Percentiles rank a stretch among this genome's conserved stretches.
phyloP scores from a whole-genome alignment of 2,329 filamentous ascomycete species.

The Leptoxyphium fumago region DNA sequence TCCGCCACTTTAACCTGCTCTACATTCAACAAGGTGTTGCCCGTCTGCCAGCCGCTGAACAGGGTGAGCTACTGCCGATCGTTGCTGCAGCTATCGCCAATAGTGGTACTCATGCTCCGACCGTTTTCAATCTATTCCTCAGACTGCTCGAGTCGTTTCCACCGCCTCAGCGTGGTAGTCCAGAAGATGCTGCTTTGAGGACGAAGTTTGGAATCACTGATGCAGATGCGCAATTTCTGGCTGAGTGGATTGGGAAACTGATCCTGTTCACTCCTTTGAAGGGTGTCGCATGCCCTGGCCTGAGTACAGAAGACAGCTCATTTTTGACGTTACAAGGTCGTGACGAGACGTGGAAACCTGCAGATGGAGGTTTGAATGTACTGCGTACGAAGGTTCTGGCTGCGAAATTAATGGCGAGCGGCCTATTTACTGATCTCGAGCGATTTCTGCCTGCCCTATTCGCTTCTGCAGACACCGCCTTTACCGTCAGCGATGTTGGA shows the following conservation, averaged over 20 bases:
- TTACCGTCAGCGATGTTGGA: conserved; percentile 65
- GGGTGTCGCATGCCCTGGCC: conserved; percentile 38
- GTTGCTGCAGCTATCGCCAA: conserved; percentile 51
- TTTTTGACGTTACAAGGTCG: conserved; percentile 56
- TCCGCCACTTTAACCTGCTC: conserved; percentile 76
- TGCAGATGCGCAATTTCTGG: conserved; percentile 59
- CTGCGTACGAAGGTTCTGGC: conserved; percentile 55
- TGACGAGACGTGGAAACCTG: conserved; percentile 52
- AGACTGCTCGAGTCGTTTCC: conserved; percentile 56
- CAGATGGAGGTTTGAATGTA: conserved; percentile 48
- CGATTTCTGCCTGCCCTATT: conserved; percentile 73
- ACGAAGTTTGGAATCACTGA: conserved; percentile 50
- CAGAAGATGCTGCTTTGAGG: conserved; percentile 59
- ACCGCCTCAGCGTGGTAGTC: conserved; percentile 61
- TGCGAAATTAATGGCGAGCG: conserved; percentile 62
- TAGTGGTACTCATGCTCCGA: conserved; percentile 40
- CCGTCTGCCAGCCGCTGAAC: conserved; percentile 44
- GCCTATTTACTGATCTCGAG: conserved; percentile 70
- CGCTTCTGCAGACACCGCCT: conserved; percentile 70
- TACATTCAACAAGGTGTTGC: conserved; percentile 77
- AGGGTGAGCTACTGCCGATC: conserved; percentile 57
- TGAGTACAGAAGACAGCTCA: conserved; percentile 49
- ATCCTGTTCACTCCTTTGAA: conserved; percentile 45
- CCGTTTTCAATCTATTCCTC: conserved; percentile 71
- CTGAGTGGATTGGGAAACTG: conserved; percentile 62